Evolutionary conservation across 176 grass and related monocot species (phyloP).

Genomic region (Hordeum marinum): DNA sequence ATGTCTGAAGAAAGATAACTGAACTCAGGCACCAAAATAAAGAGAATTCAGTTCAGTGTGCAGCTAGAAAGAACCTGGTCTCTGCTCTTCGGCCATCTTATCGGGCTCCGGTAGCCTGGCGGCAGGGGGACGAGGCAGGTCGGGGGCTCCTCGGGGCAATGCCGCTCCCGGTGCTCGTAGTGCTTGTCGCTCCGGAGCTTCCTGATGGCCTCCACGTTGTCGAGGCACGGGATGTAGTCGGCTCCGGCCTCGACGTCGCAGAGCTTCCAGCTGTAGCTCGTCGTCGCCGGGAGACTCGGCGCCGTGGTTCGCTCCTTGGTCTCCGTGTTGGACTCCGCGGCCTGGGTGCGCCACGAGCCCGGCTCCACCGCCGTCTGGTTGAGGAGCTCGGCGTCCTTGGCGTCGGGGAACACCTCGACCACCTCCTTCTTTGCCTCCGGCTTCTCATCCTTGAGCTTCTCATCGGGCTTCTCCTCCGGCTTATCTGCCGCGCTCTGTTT

Average conservation of each 20-base stretch:
- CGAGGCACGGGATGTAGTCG: slow-evolving; percentile 89
- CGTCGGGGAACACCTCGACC: slow-evolving; percentile 43
- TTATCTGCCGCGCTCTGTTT: not conserved
- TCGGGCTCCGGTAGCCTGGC: slow-evolving; percentile 42
- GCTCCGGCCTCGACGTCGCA: slow-evolving; percentile 48
- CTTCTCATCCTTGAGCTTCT: not conserved
- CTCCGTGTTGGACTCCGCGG: slow-evolving; percentile 47
- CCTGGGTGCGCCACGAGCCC: slow-evolving; percentile 50
- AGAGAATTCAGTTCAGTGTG: not conserved
- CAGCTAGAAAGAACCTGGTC: slow-evolving; percentile 43
- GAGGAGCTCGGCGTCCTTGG: slow-evolving; percentile 44
- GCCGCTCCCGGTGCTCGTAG: slow-evolving; percentile 81
- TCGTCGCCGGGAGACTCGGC: not conserved
- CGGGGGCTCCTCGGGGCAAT: slow-evolving; percentile 53
- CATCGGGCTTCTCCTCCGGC: not conserved
- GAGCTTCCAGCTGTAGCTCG: slow-evolving; percentile 49
- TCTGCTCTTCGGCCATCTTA: slow-evolving; percentile 75
- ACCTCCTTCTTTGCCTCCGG: not conserved
- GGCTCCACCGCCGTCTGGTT: slow-evolving; percentile 41
- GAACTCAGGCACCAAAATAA: not conserved
- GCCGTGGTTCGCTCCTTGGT: slow-evolving; percentile 27
- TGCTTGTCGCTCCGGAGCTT: slow-evolving; percentile 74
- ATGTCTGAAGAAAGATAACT: not conserved
- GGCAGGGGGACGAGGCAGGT: slow-evolving; percentile 70
- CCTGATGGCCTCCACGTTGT: slow-evolving; percentile 66